Evolutionary conservation across 225 moss, liverwort and hornwort genomes (phyloP).

Genomic region (Polytrichum formosum): DNA sequence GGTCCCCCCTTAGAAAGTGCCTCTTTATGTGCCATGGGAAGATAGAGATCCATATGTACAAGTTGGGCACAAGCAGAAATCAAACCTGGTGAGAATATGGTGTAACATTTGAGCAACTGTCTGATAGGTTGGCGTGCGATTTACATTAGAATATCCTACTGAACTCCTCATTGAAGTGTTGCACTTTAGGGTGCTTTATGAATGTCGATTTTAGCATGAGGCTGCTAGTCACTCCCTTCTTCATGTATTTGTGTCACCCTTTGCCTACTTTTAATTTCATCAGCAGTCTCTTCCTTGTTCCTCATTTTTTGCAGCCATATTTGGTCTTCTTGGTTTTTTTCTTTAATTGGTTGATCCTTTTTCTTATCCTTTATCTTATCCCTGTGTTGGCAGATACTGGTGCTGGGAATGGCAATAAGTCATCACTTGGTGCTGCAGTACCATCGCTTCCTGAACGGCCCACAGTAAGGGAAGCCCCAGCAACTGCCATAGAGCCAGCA

Average conservation of each 20-base stretch:
- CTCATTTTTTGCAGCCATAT: background rate
- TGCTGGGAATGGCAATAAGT: conserved; percentile 37
- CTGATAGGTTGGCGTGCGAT: no score
- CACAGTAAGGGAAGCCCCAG: conserved; percentile 35
- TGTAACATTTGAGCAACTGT: no score
- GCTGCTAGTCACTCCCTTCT: background rate
- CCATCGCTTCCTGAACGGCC: conserved; percentile 43
- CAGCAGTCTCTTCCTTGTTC: background rate
- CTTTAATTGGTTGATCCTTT: conserved; percentile 18
- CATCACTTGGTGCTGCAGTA: conserved; percentile 72
- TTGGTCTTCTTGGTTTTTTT: background rate
- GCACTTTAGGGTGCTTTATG: background rate
- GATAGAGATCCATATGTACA: no score
- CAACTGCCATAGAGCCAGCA: conserved; percentile 48
- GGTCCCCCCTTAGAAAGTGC: no score
- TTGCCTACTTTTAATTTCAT: background rate
- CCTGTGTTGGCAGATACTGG: conserved; percentile 33
- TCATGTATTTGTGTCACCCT: background rate
- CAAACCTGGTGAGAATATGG: no score
- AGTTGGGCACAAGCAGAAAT: no score
- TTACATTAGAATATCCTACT: no score
- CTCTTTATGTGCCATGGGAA: no score
- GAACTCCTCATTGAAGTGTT: background rate
- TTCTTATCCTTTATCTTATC: conserved; percentile 36
- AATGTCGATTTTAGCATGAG: background rate